Evolutionary conservation across 2,329 filamentous ascomycete genomes (phyloP).

Genomic region (Scytalidium sp.): DNA sequence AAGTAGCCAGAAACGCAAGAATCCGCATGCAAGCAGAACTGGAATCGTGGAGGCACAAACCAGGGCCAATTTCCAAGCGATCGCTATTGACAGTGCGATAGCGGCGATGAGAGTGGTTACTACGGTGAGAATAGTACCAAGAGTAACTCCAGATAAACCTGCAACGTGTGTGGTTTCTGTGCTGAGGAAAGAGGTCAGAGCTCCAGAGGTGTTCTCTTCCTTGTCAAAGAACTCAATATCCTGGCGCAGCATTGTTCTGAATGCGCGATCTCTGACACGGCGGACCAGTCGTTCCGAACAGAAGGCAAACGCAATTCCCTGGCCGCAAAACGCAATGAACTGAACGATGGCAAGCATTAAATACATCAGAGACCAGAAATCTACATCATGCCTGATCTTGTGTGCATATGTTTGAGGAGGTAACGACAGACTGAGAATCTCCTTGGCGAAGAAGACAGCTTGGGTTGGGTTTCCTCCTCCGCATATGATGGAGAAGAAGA

Average conservation of each 20-base stretch:
- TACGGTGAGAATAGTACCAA: slow-evolving; percentile 83
- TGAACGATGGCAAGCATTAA: slow-evolving; percentile 76
- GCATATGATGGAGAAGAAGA: slow-evolving; percentile 72
- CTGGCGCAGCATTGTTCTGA: slow-evolving; percentile 85
- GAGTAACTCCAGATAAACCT: slow-evolving; percentile 80
- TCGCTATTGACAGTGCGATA: slow-evolving; percentile 64
- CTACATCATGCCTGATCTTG: slow-evolving; percentile 64
- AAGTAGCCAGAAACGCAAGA: slow-evolving; percentile 82
- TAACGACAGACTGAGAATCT: slow-evolving; percentile 67
- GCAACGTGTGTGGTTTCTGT: slow-evolving; percentile 88
- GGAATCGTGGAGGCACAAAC: slow-evolving; percentile 80
- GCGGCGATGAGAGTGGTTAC: slow-evolving; percentile 75
- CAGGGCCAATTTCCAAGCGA: slow-evolving; percentile 85
- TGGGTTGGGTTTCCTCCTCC: slow-evolving; percentile 77
- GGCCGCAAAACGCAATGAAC: slow-evolving; percentile 63
- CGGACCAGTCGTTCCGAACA: slow-evolving; percentile 86
- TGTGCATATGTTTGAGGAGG: slow-evolving; percentile 39
- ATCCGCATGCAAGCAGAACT: slow-evolving; percentile 75
- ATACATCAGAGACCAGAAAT: slow-evolving; percentile 90
- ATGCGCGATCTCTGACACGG: slow-evolving; percentile 77
- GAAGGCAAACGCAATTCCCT: slow-evolving; percentile 75
- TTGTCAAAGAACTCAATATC: slow-evolving; percentile 90
- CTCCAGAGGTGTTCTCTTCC: slow-evolving; percentile 85
- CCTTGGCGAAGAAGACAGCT: slow-evolving; percentile 84
- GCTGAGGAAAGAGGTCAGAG: slow-evolving; percentile 83